Base-by-base conservation (phyloP, 2,329 filamentous ascomycete species). In the Aspergillus pseudotamarii region DNA sequence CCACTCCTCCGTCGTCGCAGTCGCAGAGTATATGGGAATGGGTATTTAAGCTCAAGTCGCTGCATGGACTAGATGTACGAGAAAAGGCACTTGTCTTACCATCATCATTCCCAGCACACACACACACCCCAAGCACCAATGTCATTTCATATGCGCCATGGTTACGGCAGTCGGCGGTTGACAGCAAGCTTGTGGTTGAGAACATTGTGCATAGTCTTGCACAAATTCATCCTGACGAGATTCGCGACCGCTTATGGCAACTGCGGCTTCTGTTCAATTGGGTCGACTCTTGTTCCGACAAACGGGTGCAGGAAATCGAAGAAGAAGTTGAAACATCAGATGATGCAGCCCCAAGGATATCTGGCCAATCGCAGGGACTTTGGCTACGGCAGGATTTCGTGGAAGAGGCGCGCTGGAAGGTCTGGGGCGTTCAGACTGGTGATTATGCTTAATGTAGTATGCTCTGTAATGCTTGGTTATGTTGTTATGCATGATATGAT, bases 181-280 rank as follows among this genome's bases (percentile, higher is more conserved):
- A 97, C 73, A 87, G 88, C 36, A 83, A 90, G 45, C 79, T 97
- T 30, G 86, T 89, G 62, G 82, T 97, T 55, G 86, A 86, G 60
- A 79, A 78, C 59, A 84, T 79, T 11, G 71, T 79, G 34, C 72
- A 70, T 23, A 74, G 75, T 41, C 65, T 76, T 3, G 73, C 73
- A 6, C 67, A 66, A 21, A 73, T 75, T 2, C 71, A 73, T 51
- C 69, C 71, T 1, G 83, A 83, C 60, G 80, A 81, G 64, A 80
- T 85, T 55, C 80, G 80, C 57, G 86, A 90, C 72, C 80, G 83
- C 48, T 71, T 92, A 56, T 85, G 86, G 82, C 88, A 89, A 71
- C 72, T 92, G 66, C 82, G 83, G 64, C 72, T 89, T 4, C 75
- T 92, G 65, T 90, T 91, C 73, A 84, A 84, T 61, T 91, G 89